Evolutionary conservation across 2,329 filamentous ascomycete genomes (phyloP), one percentile per base, ranked within the genome.

Genomic region (Juglanconis juglandina): DNA sequence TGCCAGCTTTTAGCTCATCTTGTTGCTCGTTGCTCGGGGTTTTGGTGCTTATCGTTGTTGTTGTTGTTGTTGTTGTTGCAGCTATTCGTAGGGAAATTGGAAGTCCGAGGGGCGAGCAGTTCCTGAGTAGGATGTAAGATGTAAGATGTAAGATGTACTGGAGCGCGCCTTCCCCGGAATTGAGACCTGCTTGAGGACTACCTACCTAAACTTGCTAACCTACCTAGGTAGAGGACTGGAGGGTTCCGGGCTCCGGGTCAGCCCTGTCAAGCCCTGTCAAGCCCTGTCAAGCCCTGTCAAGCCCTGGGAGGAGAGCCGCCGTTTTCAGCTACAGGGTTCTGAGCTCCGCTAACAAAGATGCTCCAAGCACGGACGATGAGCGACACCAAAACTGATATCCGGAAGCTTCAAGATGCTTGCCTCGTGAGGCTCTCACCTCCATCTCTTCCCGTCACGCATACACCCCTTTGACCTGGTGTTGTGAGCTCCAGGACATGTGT

Each of bases 1-100:
- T 55, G 34, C 42, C n/a, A 55, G 48, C 34, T 42, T 5, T 44
- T 61, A 58, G 61, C 51, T 63, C 61, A 63, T 63, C 32, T 46
- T 61, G 54, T n/a, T n/a, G n/a, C n/a, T n/a, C n/a, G n/a, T n/a
- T n/a, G n/a, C n/a, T n/a, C n/a, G n/a, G n/a, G n/a, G n/a, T n/a
- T n/a, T n/a, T n/a, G n/a, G n/a, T n/a, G n/a, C n/a, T 44, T 42
- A 33, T n/a, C 33, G 30, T 48, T 51, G 47, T 48, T 17, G 17
- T 44, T 6, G 33, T 32, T 14, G 13, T 42, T 4, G 17, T 33
- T 58, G 48, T 41, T 52, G 37, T 34, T 51, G 44, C 50, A 51
- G 32, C 5, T 54, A 14, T 34, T 44, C 13, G 8, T 30, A n/a
- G n/a, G n/a, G n/a, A n/a, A n/a, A n/a, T n/a, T n/a, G n/a, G n/a